Conservation (phyloP, 345 rosid genomes). For the sweet orange (Citrus sinensis) region DVS_A1.0 CM039163.1:5665001-5665500, state of each 20-base stretch:
- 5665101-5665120: neutral
- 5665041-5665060: neutral
- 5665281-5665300: neutral
- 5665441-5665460: too few species aligned
- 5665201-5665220: slow-evolving; percentile 13
- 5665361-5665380: too few species aligned
- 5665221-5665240: neutral
- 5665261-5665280: neutral
- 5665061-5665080: neutral
- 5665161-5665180: slow-evolving; percentile 19
- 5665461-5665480: too few species aligned
- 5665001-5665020: too few species aligned
- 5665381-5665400: too few species aligned
- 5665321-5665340: neutral
- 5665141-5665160: neutral
- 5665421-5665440: too few species aligned
- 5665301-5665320: neutral
- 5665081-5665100: neutral
- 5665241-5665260: neutral
- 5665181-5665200: slow-evolving; percentile 2
- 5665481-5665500: too few species aligned
- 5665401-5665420: too few species aligned
- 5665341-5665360: too few species aligned
- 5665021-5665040: too few species aligned
- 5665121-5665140: neutral